phyloP scores from a whole-genome alignment of 495 filamentous ascomycete genomes.

The Stereocaulon alpinum region DNA sequence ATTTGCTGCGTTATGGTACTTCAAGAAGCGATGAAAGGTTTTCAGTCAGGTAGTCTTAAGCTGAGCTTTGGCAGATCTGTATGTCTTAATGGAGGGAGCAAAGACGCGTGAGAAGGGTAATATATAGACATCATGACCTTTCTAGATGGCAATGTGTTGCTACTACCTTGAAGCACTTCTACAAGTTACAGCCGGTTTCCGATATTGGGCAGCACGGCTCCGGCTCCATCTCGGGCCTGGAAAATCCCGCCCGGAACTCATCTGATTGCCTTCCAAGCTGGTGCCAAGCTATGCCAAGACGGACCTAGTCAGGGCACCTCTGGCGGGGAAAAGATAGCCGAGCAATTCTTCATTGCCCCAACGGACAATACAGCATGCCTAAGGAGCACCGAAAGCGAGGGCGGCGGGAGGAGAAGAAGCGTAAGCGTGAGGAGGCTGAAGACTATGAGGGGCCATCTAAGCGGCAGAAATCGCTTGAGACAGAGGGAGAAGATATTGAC shows the following conservation, averaged over 20 bases:
- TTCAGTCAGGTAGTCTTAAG: too few species aligned
- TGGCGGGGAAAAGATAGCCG: not conserved
- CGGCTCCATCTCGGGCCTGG: not conserved
- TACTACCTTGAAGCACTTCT: not conserved
- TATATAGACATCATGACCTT: not conserved
- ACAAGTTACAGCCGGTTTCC: not conserved
- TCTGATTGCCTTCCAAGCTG: not conserved
- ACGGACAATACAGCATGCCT: conserved; percentile 16
- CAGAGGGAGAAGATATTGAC: conserved; percentile 2
- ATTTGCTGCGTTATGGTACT: too few species aligned
- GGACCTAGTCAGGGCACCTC: not conserved
- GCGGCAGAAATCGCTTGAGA: conserved; percentile 21
- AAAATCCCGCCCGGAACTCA: too few species aligned
- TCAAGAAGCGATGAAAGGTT: too few species aligned
- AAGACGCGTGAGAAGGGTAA: not conserved
- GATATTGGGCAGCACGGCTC: not conserved
- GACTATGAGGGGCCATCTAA: conserved; percentile 22
- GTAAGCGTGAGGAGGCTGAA: conserved; percentile 30
- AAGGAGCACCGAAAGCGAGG: conserved; percentile 37
- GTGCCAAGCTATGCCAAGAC: not conserved
- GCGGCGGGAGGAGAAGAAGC: conserved; percentile 23
- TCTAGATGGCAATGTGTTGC: not conserved
- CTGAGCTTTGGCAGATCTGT: not conserved
- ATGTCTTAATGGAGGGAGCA: too few species aligned
- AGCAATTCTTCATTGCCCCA: not conserved